Percentiles rank a stretch among this genome's conserved stretches.
These are phyloP conservation scores for Ustulina deusta DNA, from an alignment of 2,329 filamentous ascomycete species.

Conservation along the genomic window DNA sequence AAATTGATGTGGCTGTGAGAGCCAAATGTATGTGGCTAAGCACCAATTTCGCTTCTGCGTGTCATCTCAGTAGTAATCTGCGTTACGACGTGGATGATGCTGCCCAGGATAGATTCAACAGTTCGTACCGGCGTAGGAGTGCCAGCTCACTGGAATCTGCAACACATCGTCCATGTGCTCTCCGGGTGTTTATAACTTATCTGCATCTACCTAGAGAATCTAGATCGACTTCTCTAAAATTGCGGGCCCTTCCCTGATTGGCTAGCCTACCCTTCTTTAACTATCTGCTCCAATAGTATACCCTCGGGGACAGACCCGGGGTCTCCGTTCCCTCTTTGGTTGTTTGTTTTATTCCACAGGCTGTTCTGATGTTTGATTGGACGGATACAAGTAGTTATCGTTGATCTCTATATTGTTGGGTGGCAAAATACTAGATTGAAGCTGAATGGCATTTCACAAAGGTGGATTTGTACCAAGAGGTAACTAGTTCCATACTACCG, in stretches of 20 bases:
- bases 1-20: not conserved
- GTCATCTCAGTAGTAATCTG: not conserved
- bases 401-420: conserved; percentile 3
- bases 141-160: not conserved
- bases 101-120: not conserved
- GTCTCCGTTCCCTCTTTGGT: not conserved
- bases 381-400: not conserved
- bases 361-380: not conserved
- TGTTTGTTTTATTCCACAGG: not conserved
- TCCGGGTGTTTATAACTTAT: not conserved
- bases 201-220: not conserved
- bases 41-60: not conserved
- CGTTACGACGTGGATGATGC: not conserved
- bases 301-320: not conserved
- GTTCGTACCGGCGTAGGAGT: not conserved
- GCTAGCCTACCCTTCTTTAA: not conserved
- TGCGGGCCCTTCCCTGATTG: not conserved
- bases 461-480: not conserved
- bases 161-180: not conserved
- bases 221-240: not conserved
- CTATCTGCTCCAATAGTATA: not conserved
- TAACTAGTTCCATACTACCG: not conserved
- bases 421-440: not conserved
- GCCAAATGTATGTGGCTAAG: not conserved
- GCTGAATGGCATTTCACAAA: not conserved